phyloP scores from a whole-genome alignment of 2,329 filamentous ascomycete species.

The Botrytis paeoniae region DNA sequence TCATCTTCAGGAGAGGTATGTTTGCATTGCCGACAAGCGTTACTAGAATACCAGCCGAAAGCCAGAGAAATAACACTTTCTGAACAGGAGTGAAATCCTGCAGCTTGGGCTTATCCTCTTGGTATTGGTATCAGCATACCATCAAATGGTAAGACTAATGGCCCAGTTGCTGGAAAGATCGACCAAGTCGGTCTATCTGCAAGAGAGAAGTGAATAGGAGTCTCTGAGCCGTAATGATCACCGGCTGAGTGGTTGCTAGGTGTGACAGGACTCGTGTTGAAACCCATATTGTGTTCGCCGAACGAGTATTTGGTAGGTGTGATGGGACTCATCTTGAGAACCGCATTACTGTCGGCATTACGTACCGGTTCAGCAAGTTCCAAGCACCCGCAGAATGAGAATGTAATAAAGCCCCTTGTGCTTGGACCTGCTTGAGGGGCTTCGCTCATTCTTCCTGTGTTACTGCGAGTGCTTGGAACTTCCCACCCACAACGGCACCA shows the following conservation, averaged over 20 bases:
- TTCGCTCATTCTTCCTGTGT: not conserved
- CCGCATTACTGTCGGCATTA: not conserved
- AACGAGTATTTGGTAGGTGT: not conserved
- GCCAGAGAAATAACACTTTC: slow-evolving; percentile 71
- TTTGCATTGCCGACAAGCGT: slow-evolving; percentile 73
- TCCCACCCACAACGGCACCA: not conserved
- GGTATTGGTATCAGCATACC: not conserved
- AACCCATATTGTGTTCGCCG: not conserved
- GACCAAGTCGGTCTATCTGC: no score
- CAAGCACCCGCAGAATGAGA: not conserved
- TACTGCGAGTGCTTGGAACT: not conserved
- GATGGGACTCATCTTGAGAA: not conserved
- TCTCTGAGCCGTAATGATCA: no score
- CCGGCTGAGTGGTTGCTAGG: not conserved
- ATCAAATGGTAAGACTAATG: not conserved
- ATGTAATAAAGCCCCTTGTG: not conserved
- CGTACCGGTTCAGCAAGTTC: not conserved
- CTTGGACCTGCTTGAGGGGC: not conserved
- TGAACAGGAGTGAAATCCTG: not conserved
- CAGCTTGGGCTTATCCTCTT: not conserved
- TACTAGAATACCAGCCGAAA: slow-evolving; percentile 66
- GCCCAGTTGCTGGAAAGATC: not conserved
- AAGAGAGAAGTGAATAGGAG: no score
- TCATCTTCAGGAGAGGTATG: slow-evolving; percentile 63
- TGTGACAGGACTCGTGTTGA: not conserved